Percentiles rank a stretch among this genome's conserved stretches.
Evolutionary conservation across 441 rosid genomes (phyloP).

Genomic region (Aquilaria agallochum): DNA sequence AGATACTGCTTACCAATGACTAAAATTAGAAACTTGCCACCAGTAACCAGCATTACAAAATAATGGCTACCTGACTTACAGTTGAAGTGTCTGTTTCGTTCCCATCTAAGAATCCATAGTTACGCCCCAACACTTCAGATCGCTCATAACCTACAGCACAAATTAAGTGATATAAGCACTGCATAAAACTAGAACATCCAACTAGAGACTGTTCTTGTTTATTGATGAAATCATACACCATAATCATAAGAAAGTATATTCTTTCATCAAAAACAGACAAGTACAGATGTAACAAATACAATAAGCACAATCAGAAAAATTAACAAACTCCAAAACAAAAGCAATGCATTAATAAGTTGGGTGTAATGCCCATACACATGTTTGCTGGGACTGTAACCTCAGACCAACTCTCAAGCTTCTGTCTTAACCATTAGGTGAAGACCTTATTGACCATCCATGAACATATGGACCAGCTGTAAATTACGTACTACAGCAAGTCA

Average conservation of each 20-base stretch:
- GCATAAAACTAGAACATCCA: neutral
- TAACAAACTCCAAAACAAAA: neutral
- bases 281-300: too few relatives aligned
- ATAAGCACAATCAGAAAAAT: too few relatives aligned
- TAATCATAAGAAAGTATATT: too few relatives aligned
- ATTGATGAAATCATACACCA: too few relatives aligned
- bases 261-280: too few relatives aligned
- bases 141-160: conserved; percentile 59
- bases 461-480: too few relatives aligned
- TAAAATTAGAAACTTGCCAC: conserved; percentile 1
- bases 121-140: conserved; percentile 80
- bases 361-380: neutral
- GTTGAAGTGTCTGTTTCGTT: conserved; percentile 58
- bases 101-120: conserved; percentile 67
- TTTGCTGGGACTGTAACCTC: too few relatives aligned
- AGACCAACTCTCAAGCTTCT: neutral
- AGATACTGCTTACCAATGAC: conserved; percentile 3
- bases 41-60: conserved; percentile 5
- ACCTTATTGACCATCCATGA: too few relatives aligned
- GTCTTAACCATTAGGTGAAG: neutral
- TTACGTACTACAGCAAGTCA: too few relatives aligned
- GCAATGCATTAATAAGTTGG: neutral
- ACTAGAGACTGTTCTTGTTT: too few relatives aligned
- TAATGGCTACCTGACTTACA: conserved; percentile 42
- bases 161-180: conserved; percentile 10